phyloP scores from a whole-genome alignment of 495 filamentous ascomycete genomes.

The Corynascus novoguineensis region DNA sequence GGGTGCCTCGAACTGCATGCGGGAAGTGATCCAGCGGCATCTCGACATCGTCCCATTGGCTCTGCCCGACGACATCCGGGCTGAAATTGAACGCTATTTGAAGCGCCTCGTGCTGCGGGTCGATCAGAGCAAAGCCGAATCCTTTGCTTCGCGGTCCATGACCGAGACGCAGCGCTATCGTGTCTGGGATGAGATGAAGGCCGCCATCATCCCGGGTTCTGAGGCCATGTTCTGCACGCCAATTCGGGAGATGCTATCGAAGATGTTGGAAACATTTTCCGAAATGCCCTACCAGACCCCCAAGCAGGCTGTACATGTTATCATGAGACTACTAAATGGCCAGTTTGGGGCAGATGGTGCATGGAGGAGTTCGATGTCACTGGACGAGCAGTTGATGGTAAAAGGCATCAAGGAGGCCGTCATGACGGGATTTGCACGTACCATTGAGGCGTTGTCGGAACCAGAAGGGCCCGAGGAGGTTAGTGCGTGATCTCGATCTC shows the following conservation, averaged over 20 bases:
- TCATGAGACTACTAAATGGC: slow-evolving; percentile 12
- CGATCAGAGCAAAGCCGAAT: not conserved
- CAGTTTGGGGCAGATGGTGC: slow-evolving; percentile 10
- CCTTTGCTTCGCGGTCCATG: slow-evolving; percentile 5
- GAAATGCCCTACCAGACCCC: slow-evolving; percentile 6
- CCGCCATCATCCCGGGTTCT: slow-evolving; percentile 9
- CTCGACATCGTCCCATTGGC: slow-evolving; percentile 15
- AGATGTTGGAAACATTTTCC: slow-evolving; percentile 11
- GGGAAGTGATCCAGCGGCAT: slow-evolving; percentile 19
- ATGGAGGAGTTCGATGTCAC: slow-evolving; percentile 15
- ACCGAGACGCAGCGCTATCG: slow-evolving; percentile 9
- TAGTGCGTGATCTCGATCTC: not conserved
- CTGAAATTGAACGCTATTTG: slow-evolving; percentile 5
- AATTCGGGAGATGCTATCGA: slow-evolving; percentile 6
- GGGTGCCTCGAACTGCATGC: slow-evolving; percentile 7
- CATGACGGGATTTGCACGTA: slow-evolving; percentile 10
- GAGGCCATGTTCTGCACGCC: slow-evolving; percentile 16
- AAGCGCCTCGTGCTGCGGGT: slow-evolving; percentile 11
- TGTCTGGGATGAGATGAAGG: slow-evolving; percentile 10
- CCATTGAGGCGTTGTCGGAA: slow-evolving; percentile 9
- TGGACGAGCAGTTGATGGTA: slow-evolving; percentile 10
- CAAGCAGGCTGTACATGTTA: slow-evolving; percentile 2
- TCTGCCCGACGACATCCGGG: slow-evolving; percentile 9
- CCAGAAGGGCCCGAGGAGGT: not conserved
- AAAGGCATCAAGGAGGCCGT: slow-evolving; percentile 15